phyloP scores from a whole-genome alignment of 352 stramenopile genomes.

The Phytophthora crassamura region DNA sequence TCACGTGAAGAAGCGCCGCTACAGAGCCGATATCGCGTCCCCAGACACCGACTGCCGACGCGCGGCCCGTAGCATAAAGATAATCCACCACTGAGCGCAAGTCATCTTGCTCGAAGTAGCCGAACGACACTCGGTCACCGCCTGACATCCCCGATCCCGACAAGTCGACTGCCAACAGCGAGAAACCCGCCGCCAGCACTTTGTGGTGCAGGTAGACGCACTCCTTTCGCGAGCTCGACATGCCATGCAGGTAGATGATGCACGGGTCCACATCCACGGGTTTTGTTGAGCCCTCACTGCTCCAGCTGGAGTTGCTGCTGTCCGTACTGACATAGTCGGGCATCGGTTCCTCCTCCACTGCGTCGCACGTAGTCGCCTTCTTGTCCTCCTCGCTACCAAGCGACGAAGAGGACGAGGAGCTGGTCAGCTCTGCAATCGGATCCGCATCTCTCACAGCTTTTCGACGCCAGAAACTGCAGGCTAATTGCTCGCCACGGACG shows the following conservation, averaged over 20 bases:
- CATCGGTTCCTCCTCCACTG: constrained; percentile 7
- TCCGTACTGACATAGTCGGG: constrained; percentile 34
- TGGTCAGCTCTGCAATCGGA: constrained; percentile 26
- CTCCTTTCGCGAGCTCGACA: constrained; percentile 82
- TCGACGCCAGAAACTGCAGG: constrained; percentile 77
- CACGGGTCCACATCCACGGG: constrained; percentile 41
- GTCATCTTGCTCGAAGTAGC: constrained; percentile 74
- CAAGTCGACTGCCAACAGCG: constrained; percentile 75
- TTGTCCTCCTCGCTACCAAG: constrained; percentile 28
- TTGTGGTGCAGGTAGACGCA: constrained; percentile 67
- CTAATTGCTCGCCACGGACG: constrained; percentile 51
- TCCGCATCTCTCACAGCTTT: constrained; percentile 28
- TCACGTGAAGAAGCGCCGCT: constrained; percentile 61
- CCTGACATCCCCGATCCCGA: constrained; percentile 74
- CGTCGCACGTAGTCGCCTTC: not conserved
- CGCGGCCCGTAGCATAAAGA: constrained; percentile 64
- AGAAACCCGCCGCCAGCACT: constrained; percentile 68
- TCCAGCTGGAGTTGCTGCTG: constrained; percentile 35
- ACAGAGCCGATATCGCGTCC: constrained; percentile 69
- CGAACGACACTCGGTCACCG: constrained; percentile 73
- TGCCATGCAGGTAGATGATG: constrained; percentile 80
- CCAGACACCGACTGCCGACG: constrained; percentile 68
- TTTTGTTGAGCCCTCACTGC: constrained; percentile 2
- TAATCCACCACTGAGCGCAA: constrained; percentile 65
- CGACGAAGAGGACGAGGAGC: constrained; percentile 1